Conservation (phyloP, 176 grass and related monocot species). For the Cymbopogon citratus region DNA sequence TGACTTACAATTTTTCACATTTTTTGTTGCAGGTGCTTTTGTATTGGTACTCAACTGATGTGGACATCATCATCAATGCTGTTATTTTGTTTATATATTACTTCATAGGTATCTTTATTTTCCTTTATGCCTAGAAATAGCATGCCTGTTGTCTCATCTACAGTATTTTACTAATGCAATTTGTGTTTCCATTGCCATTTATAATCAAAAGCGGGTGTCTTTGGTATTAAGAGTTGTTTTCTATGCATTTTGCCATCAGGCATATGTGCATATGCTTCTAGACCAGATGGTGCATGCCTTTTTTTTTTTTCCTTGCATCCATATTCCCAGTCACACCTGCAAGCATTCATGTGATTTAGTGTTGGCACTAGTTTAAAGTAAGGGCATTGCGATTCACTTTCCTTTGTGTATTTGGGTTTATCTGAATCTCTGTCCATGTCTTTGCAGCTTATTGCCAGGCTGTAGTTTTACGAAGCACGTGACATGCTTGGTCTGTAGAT, state of each 20-base stretch:
- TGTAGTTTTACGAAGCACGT: neutral
- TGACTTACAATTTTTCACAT: conserved; percentile 12
- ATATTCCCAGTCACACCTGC: neutral
- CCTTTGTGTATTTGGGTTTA: conserved; percentile 1
- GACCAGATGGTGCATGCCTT: neutral
- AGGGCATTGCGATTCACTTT: neutral
- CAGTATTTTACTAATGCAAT: conserved; percentile 13
- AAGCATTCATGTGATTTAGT: conserved; percentile 22
- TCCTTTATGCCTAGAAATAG: conserved; percentile 1
- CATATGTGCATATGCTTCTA: conserved; percentile 21
- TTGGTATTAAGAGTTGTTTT: neutral
- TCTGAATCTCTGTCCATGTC: neutral
- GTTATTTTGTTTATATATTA: conserved; percentile 86
- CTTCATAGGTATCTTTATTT: conserved; percentile 64
- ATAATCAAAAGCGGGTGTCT: neutral
- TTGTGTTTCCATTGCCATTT: neutral
- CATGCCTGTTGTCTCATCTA: neutral
- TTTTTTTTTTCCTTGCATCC: neutral
- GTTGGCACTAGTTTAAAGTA: neutral
- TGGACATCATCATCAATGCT: conserved; percentile 48
- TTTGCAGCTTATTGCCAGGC: neutral
- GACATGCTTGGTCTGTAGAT: neutral
- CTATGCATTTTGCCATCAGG: conserved; percentile 6
- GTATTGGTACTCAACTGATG: conserved; percentile 56
- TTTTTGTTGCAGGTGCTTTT: conserved; percentile 63